Evolutionary conservation across 768 basidiomycete genomes (phyloP), one percentile per base, ranked within the genome.

Genomic region (Termitomyces sp.): DNA sequence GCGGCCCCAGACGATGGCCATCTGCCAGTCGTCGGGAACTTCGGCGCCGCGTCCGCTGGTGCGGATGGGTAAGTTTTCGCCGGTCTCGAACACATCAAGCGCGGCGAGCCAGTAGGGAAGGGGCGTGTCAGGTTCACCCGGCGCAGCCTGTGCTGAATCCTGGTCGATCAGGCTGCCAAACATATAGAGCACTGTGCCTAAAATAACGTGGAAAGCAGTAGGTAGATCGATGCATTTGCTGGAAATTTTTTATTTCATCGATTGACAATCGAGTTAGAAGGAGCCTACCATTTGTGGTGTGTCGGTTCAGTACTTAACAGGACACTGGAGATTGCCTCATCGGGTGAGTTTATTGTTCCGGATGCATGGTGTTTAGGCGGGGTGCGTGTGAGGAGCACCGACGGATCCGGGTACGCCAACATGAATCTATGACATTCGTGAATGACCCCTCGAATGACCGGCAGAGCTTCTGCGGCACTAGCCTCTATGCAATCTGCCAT

Each of bases 341-440:
- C 43, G 29, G 32, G 18, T 16, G 42, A 31, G 2, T 23, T 12
- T 11, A 11, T 11, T 18, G 35, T 46, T 58, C 49, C 50, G 54
- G 49, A 56, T 52, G 43, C 20, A 65, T 60, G 3, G 51, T 49
- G 38, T 23, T 40, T 63, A 53, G 49, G 54, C 35, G 52, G 52
- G 10, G 44, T 65, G 43, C 56, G 68, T 5, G 69, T 51, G 59
- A 78, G 83, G 20, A 86, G 64, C 16, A 75, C 68, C 20, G 81
- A 82, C 0, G 84, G 85, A 59, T 88, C 84, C 12, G 77, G 72
- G 62, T 81, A 80, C 27, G 68, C 67, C 27, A 74, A 58, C 52
- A 85, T 72, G 59, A 86, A 84, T n/a, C 82, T 77, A 66, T 84
- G 81, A 65, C 83, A 86, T 65, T 86, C 84, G 60, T 86, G 83